Evolutionary conservation across 106 monocot genomes (phyloP).

Genomic region (Narthecium ossifragum): DNA sequence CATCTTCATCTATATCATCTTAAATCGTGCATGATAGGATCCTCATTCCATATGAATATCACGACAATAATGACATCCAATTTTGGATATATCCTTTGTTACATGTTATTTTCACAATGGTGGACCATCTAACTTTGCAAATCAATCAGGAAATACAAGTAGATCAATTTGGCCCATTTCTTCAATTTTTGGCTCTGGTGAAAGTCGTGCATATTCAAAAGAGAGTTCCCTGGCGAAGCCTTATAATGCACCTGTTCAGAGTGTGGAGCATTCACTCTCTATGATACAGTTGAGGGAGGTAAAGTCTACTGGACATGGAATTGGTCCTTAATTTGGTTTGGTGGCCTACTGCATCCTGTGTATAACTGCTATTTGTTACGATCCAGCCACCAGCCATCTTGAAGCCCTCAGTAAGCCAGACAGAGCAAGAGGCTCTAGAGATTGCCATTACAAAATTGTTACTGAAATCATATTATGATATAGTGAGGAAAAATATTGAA

Average conservation of each 20-base stretch:
- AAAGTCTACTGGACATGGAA: no score
- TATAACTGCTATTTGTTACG: background rate
- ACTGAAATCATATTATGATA: constrained; percentile 93
- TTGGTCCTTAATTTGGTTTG: no score
- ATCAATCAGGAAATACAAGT: constrained; percentile 35
- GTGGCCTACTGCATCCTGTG: no score
- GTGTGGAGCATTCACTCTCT: constrained; percentile 46
- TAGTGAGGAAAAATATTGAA: constrained; percentile 91
- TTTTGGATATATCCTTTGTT: background rate
- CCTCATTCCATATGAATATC: no score
- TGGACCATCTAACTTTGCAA: background rate
- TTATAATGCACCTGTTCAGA: constrained; percentile 25
- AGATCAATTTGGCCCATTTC: constrained; percentile 81
- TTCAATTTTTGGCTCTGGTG: constrained; percentile 73
- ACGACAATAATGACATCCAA: no score
- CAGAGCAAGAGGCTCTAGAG: constrained; percentile 73
- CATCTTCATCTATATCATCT: no score
- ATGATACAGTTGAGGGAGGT: constrained; percentile 86
- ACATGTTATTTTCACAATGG: no score
- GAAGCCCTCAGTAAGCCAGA: constrained; percentile 80
- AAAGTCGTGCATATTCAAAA: constrained; percentile 50
- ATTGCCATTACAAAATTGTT: constrained; percentile 82
- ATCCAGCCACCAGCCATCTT: constrained; percentile 67
- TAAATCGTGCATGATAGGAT: no score
- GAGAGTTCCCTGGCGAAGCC: constrained; percentile 39